Evolutionary conservation across 192 early-diverging fungal genomes (phyloP).

Genomic region (Cetraspora pellucida): DNA sequence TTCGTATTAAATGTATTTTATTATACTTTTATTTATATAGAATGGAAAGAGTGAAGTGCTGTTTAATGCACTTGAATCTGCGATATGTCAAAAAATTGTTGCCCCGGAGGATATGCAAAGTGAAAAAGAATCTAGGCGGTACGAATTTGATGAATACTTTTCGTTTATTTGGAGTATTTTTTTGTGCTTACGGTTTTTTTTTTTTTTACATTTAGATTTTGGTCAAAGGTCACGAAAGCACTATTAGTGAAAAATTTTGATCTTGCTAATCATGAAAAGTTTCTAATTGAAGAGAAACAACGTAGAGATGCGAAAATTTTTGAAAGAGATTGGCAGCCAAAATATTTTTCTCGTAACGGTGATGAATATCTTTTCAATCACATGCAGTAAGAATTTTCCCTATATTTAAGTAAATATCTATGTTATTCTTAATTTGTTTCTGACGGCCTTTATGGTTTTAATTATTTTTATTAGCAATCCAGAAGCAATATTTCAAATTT

Average conservation of each 20-base stretch:
- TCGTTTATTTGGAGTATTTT: too few relatives aligned
- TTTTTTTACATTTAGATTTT: constrained; percentile 47
- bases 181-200: too few relatives aligned
- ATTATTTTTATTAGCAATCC: too few relatives aligned
- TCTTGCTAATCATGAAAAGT: constrained; percentile 69
- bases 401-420: too few relatives aligned
- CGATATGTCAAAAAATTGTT: constrained; percentile 73
- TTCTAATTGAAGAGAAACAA: constrained; percentile 73
- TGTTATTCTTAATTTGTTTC: too few relatives aligned
- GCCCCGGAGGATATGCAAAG: constrained; percentile 71
- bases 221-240: constrained; percentile 75
- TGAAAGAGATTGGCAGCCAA: constrained; percentile 60
- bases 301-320: constrained; percentile 59
- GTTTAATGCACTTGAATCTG: constrained; percentile 72
- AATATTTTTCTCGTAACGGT: constrained; percentile 59
- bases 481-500: too few relatives aligned
- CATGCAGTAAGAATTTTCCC: constrained; percentile 36
- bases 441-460: too few relatives aligned
- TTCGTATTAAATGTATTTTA: not conserved
- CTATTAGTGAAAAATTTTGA: constrained; percentile 66
- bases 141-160: not conserved
- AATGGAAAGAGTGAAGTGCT: constrained; percentile 57
- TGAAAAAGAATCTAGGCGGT: constrained; percentile 80
- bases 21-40: constrained; percentile 6
- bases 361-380: constrained; percentile 51